Base-by-base conservation (phyloP, 2,329 filamentous ascomycete species). In the Neofusicoccum sp. region DNA sequence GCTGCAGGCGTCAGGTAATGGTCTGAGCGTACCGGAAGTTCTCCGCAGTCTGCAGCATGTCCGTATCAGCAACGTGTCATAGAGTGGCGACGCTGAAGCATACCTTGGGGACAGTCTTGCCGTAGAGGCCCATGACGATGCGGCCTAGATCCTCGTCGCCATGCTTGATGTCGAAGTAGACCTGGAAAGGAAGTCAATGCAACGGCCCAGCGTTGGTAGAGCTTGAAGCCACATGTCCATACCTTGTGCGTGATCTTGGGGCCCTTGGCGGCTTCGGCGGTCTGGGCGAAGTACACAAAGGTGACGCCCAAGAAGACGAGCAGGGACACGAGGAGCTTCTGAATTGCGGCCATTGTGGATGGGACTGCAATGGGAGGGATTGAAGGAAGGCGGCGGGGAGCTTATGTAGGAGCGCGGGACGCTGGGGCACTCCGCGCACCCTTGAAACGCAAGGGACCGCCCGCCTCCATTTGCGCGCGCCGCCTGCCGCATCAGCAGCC, bases 181-280 rank as follows among this genome's bases (percentile, higher is more conserved):
- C 86, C 84, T 83, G 65, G 66, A n/a, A 14, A 4, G 29, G 14
- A 22, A 4, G 52, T 64, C 64, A 66, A 52, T 62, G 16, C 12
- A 16, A n/a, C n/a, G n/a, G 31, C 62, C 45, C 31, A 5, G 39
- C 14, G 44, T 28, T 14, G 11, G 9, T 39, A 39, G 47, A 29
- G 59, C 47, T 58, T 45, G 54, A 58, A 58, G 54, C 54, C 54
- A 52, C 59, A 8, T 37, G 41, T 44, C 39, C 47, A 64, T 76
- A 85, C 92, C 87, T 96, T 97, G 84, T 91, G 84, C 72, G 93
- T 97, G 83, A 97, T 94, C 87, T 95, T 96, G 67, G 92, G 94
- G 50, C 95, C 94, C 83, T 94, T 92, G 69, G 83, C 83, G 61
- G 91, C 90, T 70, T 90, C 87, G 65, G 86, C 87, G 37, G 87